Percentiles rank a stretch among this genome's conserved stretches.
Evolutionary conservation across 2,329 filamentous ascomycete species (phyloP).

Genomic region (Aspergillus melleus): DNA sequence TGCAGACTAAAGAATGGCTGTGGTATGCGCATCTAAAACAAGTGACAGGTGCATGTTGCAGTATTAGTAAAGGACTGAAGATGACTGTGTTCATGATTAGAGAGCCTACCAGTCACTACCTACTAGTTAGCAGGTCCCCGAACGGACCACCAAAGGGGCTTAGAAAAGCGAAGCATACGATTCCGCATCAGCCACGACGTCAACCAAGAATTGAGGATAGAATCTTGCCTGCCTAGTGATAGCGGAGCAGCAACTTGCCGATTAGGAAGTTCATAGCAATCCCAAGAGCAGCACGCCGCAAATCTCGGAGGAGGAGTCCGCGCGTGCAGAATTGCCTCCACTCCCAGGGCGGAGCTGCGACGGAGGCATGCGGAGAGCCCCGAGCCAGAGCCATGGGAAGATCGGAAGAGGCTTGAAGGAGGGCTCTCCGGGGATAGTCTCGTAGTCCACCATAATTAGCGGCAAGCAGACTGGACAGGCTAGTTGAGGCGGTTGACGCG

Average conservation of each 20-base stretch:
- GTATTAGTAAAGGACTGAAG: not conserved
- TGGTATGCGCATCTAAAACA: not conserved
- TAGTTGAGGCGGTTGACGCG: not conserved
- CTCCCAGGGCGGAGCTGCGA: constrained; percentile 12
- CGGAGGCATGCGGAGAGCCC: constrained; percentile 5
- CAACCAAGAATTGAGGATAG: not conserved
- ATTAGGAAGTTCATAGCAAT: too few relatives aligned
- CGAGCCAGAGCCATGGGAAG: not conserved
- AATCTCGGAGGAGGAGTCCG: constrained; percentile 1
- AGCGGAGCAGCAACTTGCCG: not conserved
- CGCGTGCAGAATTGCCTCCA: constrained; percentile 8
- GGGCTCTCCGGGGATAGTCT: not conserved
- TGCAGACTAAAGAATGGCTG: not conserved
- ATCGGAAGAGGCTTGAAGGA: not conserved
- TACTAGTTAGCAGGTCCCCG: not conserved
- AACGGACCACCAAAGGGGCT: not conserved
- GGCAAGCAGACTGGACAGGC: not conserved
- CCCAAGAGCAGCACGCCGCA: not conserved
- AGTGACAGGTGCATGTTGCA: not conserved
- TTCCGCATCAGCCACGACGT: not conserved
- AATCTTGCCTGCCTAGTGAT: not conserved
- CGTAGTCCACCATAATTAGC: not conserved
- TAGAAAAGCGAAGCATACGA: not conserved
- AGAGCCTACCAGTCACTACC: not conserved
- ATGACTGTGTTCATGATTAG: not conserved